A percentile compares a stretch with the other conserved stretches of the same genome.
Evolutionary conservation across 225 moss, liverwort and hornwort genomes (phyloP).

Genomic region (Physcomitrium patens): DNA sequence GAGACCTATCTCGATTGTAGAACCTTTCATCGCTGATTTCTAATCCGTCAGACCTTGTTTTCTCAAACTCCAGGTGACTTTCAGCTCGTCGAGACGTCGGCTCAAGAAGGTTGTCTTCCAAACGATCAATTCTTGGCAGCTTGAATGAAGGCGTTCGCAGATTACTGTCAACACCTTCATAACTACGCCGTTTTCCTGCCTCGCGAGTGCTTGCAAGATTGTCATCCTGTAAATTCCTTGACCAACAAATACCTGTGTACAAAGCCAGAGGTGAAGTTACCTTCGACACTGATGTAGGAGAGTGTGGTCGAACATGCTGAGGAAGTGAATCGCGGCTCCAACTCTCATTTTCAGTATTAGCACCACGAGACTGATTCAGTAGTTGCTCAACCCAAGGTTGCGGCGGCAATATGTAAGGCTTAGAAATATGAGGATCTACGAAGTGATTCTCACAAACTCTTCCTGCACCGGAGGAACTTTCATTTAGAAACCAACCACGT

Average conservation of each 20-base stretch:
- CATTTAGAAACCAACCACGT: constrained; percentile 35
- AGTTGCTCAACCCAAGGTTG: constrained; percentile 8
- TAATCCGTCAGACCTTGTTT: constrained; percentile 20
- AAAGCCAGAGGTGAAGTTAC: neutral
- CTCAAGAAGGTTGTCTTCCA: neutral
- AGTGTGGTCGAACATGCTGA: constrained; percentile 18
- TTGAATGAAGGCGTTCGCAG: constrained; percentile 18
- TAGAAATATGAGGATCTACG: constrained; percentile 5
- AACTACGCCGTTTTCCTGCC: constrained; percentile 18
- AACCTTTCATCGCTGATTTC: constrained; percentile 10
- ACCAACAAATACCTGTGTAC: constrained; percentile 10
- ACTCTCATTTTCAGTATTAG: constrained; percentile 3
- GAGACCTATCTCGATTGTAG: neutral
- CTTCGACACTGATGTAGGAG: neutral
- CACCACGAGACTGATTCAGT: constrained; percentile 2
- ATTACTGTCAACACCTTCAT: constrained; percentile 20
- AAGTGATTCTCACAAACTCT: constrained; percentile 6
- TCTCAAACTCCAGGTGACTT: constrained; percentile 8
- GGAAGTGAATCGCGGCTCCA: constrained; percentile 7
- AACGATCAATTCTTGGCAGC: constrained; percentile 15
- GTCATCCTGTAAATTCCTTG: constrained; percentile 14
- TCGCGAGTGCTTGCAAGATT: neutral
- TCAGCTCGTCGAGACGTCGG: constrained; percentile 13
- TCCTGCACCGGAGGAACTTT: constrained; percentile 29
- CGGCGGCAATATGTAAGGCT: neutral